Evolutionary conservation across 2,329 filamentous ascomycete species (phyloP).

Genomic region (Balansia obtecta): DNA sequence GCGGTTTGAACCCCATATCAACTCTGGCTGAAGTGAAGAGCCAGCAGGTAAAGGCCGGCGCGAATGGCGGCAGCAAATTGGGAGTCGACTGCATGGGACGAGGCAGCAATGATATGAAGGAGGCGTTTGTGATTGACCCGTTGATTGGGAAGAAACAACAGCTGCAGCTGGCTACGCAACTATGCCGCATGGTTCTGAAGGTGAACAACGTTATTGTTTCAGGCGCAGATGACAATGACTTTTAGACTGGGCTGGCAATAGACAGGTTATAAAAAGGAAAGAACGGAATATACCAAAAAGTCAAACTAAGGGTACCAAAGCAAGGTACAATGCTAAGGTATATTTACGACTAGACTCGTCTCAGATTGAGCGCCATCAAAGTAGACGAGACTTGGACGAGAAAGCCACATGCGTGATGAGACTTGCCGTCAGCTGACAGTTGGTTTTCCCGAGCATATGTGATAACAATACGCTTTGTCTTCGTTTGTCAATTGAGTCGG

Average conservation of each 20-base stretch:
- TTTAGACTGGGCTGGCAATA: slow-evolving; percentile 35
- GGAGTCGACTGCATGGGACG: slow-evolving; percentile 97
- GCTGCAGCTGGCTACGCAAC: slow-evolving; percentile 86
- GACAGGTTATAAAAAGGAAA: slow-evolving; percentile 1
- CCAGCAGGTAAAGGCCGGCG: slow-evolving; percentile 71
- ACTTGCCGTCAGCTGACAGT: neutral
- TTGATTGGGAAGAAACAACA: slow-evolving; percentile 98
- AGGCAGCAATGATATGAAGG: slow-evolving; percentile 93
- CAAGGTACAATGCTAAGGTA: slow-evolving; percentile 5
- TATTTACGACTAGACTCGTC: slow-evolving; percentile 1
- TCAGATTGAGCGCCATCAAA: neutral
- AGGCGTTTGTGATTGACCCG: slow-evolving; percentile 96
- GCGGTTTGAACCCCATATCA: slow-evolving; percentile 88
- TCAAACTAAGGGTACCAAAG: slow-evolving; percentile 3
- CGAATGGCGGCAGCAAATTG: slow-evolving; percentile 44
- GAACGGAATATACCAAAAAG: slow-evolving; percentile 15
- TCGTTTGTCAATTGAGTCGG: too few species aligned
- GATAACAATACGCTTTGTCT: too few species aligned
- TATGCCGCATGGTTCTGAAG: slow-evolving; percentile 97
- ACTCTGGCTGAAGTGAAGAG: slow-evolving; percentile 92
- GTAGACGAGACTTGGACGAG: too few species aligned
- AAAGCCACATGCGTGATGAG: neutral
- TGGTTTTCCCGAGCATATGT: slow-evolving; percentile 5
- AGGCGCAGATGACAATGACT: slow-evolving; percentile 77
- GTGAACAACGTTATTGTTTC: slow-evolving; percentile 93